Evolutionary conservation across 2,329 filamentous ascomycete genomes (phyloP).

Genomic region (Didymosphaeria variabile): DNA sequence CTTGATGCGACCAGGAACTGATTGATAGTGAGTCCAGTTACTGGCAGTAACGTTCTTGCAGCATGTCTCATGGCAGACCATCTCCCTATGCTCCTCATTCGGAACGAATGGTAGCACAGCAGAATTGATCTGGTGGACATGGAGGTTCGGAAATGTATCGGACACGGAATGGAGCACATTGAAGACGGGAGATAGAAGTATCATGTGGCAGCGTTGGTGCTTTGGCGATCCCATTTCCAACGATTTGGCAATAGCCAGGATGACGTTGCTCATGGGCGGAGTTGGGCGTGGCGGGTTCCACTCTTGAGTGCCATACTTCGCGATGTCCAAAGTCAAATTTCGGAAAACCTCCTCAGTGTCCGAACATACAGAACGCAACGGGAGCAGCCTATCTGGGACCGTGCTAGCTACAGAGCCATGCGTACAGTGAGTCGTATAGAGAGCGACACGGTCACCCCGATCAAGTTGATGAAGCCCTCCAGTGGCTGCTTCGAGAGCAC

Average conservation of each 20-base stretch:
- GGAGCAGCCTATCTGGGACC: conserved; percentile 35
- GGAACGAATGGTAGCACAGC: conserved; percentile 33
- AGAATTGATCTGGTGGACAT: conserved; percentile 41
- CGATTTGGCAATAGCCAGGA: conserved; percentile 34
- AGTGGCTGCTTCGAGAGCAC: conserved; percentile 28
- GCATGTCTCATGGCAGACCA: conserved; percentile 29
- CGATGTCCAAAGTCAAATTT: conserved; percentile 30
- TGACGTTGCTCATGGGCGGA: conserved; percentile 38
- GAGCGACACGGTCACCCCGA: conserved; percentile 35
- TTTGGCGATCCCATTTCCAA: conserved; percentile 26
- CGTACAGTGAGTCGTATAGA: conserved; percentile 44
- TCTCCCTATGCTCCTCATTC: conserved; percentile 21
- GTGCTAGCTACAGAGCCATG: conserved; percentile 38
- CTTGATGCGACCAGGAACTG: conserved; percentile 30
- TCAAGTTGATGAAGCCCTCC: conserved; percentile 30
- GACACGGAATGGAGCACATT: conserved; percentile 35
- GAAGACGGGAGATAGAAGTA: conserved; percentile 37
- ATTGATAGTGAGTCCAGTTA: conserved; percentile 39
- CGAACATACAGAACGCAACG: conserved; percentile 25
- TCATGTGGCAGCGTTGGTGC: conserved; percentile 33
- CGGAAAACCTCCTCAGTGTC: conserved; percentile 29
- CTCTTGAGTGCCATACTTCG: conserved; percentile 30
- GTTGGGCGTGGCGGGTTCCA: conserved; percentile 41
- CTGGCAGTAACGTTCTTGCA: conserved; percentile 37
- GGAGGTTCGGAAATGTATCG: conserved; percentile 28